Base-by-base conservation (phyloP, 2,329 filamentous ascomycete species). In the Aspergillus bombycis region DNA sequence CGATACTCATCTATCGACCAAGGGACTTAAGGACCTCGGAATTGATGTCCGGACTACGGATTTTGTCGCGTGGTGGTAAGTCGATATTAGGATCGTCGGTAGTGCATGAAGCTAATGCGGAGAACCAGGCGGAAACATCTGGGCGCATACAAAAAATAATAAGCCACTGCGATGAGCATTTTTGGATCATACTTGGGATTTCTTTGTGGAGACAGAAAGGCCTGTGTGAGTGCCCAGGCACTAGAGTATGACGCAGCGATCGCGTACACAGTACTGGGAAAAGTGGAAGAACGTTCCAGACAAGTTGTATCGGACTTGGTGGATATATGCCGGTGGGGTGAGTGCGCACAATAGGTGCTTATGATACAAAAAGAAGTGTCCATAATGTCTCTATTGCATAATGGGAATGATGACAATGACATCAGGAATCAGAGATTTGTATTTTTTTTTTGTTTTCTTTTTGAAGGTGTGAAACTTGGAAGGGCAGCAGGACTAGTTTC, bases 1-100 rank as follows among this genome's bases (percentile, higher is more conserved):
- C 74, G 93, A 97, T 78, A 94, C 91, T 70, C 93, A 97, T 77
- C 81, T 97, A 53, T 93, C 91, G 71, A 97, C 91, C 10, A 86
- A 86, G 77, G 87, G 83, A 45, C 79, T 97, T 67, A 86, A 86
- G 75, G 87, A 92, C 16, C 74, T 96, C 65, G 92, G 88, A 0
- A 91, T 97, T 66, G 85, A 91, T 72, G 87, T 94, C 61, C 82
- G 85, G 53, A 92, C 92, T 0, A 85, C 89, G 72, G 86, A 93
- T 70, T 97, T 97, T 75, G 82, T 82, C 53, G 88, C 83, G 19
- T 97, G 93, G 93, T 97, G 93, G 93, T 80, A 70, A 72, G 78
- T 78, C 38, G 34, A 56, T 19, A 65, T 65, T 57, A 48, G 46
- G 57, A 62, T 60, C 64, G 36, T 55, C 59, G 54, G 46, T 61